These are phyloP conservation scores for Periconia sp. DNA, from an alignment of 2,329 filamentous ascomycete species.

Conservation along the genomic window DNA sequence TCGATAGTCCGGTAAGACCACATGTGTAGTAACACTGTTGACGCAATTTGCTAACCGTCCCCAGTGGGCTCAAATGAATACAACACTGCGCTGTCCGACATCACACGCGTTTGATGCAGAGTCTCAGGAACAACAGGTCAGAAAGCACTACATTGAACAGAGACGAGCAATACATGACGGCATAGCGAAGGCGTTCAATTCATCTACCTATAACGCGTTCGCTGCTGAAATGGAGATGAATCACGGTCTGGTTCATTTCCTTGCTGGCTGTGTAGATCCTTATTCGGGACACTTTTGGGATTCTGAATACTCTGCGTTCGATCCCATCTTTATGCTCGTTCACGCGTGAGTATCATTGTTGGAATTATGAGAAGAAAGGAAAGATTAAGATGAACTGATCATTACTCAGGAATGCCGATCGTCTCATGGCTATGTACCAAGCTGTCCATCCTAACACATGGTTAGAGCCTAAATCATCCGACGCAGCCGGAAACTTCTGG, in stretches of 20 bases:
- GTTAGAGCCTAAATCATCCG: conserved; percentile 52
- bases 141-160: conserved; percentile 5
- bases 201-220: conserved; percentile 16
- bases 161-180: conserved; percentile 15
- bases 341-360: conserved; percentile 40
- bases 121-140: conserved; percentile 20
- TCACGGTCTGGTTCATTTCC: conserved; percentile 14
- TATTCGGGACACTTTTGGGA: conserved; percentile 69
- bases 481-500: conserved; percentile 26
- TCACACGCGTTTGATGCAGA: conserved; percentile 16
- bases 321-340: conserved; percentile 60
- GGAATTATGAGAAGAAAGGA: too few relatives aligned
- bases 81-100: conserved; percentile 36
- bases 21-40: not conserved
- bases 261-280: conserved; percentile 47
- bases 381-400: not conserved
- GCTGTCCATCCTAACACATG: conserved; percentile 68
- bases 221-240: conserved; percentile 5
- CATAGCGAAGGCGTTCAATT: conserved; percentile 12
- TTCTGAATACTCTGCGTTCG: conserved; percentile 71
- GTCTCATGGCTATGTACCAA: conserved; percentile 73
- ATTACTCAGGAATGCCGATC: conserved; percentile 36
- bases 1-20: conserved; percentile 22
- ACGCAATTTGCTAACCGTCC: not conserved
- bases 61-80: conserved; percentile 27